These are phyloP conservation scores for Penicillium antarcticum DNA, from an alignment of 495 filamentous ascomycete species.

Conservation along the genomic window DNA sequence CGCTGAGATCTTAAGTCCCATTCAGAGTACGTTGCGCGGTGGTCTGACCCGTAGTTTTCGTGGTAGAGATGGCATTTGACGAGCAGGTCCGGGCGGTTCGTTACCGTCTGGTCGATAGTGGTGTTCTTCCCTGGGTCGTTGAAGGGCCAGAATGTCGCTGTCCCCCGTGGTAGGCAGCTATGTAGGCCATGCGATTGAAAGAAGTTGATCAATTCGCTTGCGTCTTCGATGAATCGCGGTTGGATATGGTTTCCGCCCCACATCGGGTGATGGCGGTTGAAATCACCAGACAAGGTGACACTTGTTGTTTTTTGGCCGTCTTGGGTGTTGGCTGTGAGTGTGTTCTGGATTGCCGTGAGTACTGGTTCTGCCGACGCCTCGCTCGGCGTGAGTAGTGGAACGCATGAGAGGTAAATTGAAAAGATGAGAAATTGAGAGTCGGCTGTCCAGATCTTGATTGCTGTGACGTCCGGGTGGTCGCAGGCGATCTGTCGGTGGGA, in stretches of 20 bases:
- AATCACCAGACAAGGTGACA: slow-evolving; percentile 20
- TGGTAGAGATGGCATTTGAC: slow-evolving; percentile 19
- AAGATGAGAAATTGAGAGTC: slow-evolving; percentile 18
- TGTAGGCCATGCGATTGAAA: slow-evolving; percentile 12
- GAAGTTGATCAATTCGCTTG: slow-evolving; percentile 16
- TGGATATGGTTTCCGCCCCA: slow-evolving; percentile 17
- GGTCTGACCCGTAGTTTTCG: slow-evolving; percentile 18
- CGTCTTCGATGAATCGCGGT: slow-evolving; percentile 14
- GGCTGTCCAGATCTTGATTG: too few species aligned
- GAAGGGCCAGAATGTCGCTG: slow-evolving; percentile 14
- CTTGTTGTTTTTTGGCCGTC: background rate
- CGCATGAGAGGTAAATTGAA: slow-evolving; percentile 13
- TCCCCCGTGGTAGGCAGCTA: slow-evolving; percentile 12
- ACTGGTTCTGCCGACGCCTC: background rate
- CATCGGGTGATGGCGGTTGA: slow-evolving; percentile 22
- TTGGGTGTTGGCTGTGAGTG: background rate
- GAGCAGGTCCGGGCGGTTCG: slow-evolving; percentile 10
- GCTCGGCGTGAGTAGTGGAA: slow-evolving; percentile 1
- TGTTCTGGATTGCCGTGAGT: slow-evolving; percentile 10
- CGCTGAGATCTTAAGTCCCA: slow-evolving; percentile 12
- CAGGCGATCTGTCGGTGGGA: slow-evolving; percentile 19
- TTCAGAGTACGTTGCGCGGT: slow-evolving; percentile 19
- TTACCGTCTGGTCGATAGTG: slow-evolving; percentile 17
- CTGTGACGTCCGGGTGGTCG: slow-evolving; percentile 20
- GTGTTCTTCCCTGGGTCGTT: slow-evolving; percentile 15